Evolutionary conservation across 2,329 filamentous ascomycete species (phyloP).

Genomic region (Colletotrichum costaricense): DNA sequence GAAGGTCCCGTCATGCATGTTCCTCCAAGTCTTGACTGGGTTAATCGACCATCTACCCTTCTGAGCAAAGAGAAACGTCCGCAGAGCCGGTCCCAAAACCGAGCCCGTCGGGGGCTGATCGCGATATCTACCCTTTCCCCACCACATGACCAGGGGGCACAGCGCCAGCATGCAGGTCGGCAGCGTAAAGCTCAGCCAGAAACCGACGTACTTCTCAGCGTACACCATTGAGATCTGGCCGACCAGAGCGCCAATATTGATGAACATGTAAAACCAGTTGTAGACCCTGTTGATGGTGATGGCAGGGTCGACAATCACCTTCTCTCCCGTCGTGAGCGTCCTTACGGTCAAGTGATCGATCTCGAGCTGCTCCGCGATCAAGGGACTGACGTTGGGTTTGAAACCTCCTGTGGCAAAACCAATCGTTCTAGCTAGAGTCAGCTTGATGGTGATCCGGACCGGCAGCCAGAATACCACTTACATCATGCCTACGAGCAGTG

Average conservation of each 20-base stretch:
- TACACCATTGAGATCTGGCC: constrained; percentile 77
- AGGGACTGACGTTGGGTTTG: constrained; percentile 77
- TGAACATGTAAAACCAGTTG: constrained; percentile 78
- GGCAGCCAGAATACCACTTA: not conserved
- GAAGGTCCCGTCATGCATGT: constrained; percentile 66
- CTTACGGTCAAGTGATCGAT: constrained; percentile 65
- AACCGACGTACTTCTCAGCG: constrained; percentile 79
- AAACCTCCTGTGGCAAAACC: constrained; percentile 78
- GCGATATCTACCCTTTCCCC: constrained; percentile 69
- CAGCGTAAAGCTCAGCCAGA: constrained; percentile 77
- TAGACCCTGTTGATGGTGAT: constrained; percentile 73
- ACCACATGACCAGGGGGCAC: constrained; percentile 72
- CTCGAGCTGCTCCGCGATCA: constrained; percentile 74
- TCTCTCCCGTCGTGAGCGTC: constrained; percentile 65
- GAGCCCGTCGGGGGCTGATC: constrained; percentile 72
- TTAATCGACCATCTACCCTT: constrained; percentile 78
- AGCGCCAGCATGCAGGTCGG: constrained; percentile 74
- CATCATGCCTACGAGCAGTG: constrained; percentile 71
- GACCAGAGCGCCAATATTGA: constrained; percentile 75
- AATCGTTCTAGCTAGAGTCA: constrained; percentile 42
- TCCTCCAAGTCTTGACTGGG: constrained; percentile 67
- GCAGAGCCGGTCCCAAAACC: constrained; percentile 73
- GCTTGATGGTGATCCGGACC: not conserved
- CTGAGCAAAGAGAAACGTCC: constrained; percentile 70
- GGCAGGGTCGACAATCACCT: constrained; percentile 73